Conservation (phyloP, 306 rosid species). For the Cotoneaster glaucophyllus region DNA sequence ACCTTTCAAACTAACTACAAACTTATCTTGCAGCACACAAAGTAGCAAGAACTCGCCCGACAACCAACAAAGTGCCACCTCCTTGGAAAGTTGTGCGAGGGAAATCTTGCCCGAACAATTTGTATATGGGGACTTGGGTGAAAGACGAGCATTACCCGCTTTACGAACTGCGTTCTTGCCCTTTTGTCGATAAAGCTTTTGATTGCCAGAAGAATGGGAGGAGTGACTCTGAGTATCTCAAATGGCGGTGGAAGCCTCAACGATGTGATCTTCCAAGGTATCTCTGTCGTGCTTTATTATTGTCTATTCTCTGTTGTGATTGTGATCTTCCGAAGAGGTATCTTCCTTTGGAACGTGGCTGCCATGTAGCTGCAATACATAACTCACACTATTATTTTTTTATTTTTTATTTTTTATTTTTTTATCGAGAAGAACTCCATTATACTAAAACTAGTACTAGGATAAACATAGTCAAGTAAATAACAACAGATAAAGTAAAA, state of each 20-base stretch:
- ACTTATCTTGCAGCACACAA: no score
- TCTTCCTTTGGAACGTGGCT: neutral
- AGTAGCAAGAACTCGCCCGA: no score
- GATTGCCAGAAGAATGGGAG: constrained; percentile 81
- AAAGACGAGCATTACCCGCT: constrained; percentile 63
- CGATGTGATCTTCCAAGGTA: constrained; percentile 85
- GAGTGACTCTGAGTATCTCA: constrained; percentile 49
- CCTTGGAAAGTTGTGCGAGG: no score
- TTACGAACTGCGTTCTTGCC: constrained; percentile 71
- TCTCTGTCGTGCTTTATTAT: neutral
- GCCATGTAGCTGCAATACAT: neutral
- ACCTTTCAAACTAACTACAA: no score
- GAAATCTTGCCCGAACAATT: neutral
- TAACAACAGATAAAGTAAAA: no score
- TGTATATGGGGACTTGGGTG: constrained; percentile 89
- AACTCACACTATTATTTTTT: no score
- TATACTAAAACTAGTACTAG: no score
- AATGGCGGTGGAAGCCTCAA: constrained; percentile 94
- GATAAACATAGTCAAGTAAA: no score
- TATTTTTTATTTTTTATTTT: no score
- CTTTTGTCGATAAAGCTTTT: constrained; percentile 88
- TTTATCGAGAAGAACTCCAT: no score
- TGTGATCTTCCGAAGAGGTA: neutral
- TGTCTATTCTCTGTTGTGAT: neutral
- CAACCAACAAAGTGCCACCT: no score